A percentile compares a stretch with the other conserved stretches of the same genome.
Evolutionary conservation across 495 filamentous ascomycete species (phyloP).

Genomic region (Lepidopterella palustris): DNA sequence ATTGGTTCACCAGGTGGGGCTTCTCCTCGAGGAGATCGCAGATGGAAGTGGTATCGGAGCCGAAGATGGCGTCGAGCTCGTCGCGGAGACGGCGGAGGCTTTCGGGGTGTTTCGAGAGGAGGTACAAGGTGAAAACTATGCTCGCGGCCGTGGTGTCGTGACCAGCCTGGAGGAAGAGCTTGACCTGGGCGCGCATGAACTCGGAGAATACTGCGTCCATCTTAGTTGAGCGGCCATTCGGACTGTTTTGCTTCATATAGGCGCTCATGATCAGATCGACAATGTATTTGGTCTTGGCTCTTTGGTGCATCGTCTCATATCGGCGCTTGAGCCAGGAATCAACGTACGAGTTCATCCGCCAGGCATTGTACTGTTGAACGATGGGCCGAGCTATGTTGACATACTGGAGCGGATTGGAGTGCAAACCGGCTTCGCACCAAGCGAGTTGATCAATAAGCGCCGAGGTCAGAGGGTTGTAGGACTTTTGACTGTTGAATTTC

Average conservation of each 20-base stretch:
- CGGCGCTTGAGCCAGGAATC: conserved; percentile 4
- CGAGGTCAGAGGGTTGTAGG: background rate
- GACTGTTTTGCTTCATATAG: background rate
- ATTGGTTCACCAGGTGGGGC: conserved; percentile 16
- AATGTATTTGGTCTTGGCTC: background rate
- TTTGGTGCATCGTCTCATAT: background rate
- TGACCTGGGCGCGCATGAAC: conserved; percentile 7
- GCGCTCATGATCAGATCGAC: background rate
- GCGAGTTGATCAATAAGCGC: background rate
- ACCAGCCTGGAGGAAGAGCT: conserved; percentile 44
- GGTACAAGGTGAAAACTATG: conserved; percentile 41
- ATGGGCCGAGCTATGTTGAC: background rate
- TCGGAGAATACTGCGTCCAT: background rate
- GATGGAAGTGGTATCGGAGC: conserved; percentile 31
- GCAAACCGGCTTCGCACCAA: background rate
- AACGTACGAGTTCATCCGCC: conserved; percentile 2
- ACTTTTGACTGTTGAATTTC: background rate
- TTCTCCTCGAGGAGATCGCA: conserved; percentile 29
- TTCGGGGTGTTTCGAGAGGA: conserved; percentile 42
- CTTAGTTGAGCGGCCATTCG: background rate
- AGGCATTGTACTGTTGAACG: conserved; percentile 4
- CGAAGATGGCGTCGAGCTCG: background rate
- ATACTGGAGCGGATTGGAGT: background rate
- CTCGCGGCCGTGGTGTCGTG: conserved; percentile 45
- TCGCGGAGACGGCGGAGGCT: conserved; percentile 36